These are phyloP conservation scores for Immersiella caudata DNA, from an alignment of 495 filamentous ascomycete genomes.

Conservation along the genomic window DNA sequence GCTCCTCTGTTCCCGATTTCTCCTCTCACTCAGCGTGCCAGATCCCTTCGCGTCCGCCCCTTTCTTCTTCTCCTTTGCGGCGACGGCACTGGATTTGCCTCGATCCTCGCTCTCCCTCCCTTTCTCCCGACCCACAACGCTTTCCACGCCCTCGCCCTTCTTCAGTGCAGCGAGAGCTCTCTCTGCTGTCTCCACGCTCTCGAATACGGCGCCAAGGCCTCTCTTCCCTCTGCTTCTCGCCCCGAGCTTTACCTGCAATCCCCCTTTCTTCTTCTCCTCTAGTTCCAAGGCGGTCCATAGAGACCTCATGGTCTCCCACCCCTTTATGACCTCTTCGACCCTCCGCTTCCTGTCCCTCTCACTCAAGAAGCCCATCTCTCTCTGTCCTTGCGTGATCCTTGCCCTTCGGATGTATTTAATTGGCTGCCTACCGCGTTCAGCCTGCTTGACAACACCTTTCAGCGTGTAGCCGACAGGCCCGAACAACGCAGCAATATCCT, in stretches of 20 bases:
- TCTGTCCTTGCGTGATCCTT: constrained; percentile 51
- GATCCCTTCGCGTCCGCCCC: not conserved
- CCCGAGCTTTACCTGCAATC: constrained; percentile 20
- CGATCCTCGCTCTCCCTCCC: constrained; percentile 21
- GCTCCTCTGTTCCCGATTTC: not conserved
- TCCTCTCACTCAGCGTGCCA: not conserved
- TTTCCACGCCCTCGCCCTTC: constrained; percentile 35
- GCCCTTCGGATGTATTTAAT: constrained; percentile 52
- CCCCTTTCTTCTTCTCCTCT: constrained; percentile 38
- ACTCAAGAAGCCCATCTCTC: constrained; percentile 38
- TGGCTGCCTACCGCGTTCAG: constrained; percentile 50
- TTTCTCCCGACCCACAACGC: constrained; percentile 28
- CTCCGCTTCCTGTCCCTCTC: constrained; percentile 35
- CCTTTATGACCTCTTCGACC: constrained; percentile 27
- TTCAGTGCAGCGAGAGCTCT: constrained; percentile 45
- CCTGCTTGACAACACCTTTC: constrained; percentile 64
- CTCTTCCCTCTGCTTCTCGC: constrained; percentile 31
- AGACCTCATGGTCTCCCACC: constrained; percentile 49
- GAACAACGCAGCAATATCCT: constrained; percentile 65
- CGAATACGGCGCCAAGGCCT: constrained; percentile 47
- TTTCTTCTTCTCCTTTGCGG: constrained; percentile 25
- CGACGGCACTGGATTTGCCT: constrained; percentile 25
- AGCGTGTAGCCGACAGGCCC: constrained; percentile 67
- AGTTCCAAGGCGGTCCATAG: constrained; percentile 45
- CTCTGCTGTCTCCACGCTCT: constrained; percentile 48